These are phyloP conservation scores for Metarhizium rileyi DNA, from an alignment of 2,329 filamentous ascomycete species.

Conservation along the genomic window DNA sequence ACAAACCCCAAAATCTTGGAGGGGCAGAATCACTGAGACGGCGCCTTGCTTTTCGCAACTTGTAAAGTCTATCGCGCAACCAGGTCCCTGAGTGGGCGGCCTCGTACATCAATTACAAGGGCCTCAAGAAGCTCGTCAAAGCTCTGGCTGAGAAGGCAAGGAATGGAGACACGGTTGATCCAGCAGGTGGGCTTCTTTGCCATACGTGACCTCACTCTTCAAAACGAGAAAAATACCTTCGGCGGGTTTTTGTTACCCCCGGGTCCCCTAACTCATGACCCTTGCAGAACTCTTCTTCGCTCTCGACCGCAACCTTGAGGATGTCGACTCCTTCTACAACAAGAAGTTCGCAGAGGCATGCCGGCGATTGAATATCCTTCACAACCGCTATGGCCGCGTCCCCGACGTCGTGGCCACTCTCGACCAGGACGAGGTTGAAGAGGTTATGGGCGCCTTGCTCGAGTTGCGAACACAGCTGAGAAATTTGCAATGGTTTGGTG, in stretches of 20 bases:
- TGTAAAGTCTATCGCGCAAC: conserved; percentile 58
- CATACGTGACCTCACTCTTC: conserved; percentile 10
- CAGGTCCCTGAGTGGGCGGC: conserved; percentile 82
- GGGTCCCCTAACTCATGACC: conserved; percentile 21
- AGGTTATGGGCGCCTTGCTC: conserved; percentile 80
- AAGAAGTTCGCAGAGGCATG: conserved; percentile 83
- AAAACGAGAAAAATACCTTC: conserved; percentile 10
- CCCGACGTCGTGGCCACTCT: conserved; percentile 61
- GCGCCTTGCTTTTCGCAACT: not conserved
- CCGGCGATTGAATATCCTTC: conserved; percentile 73
- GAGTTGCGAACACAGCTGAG: conserved; percentile 80
- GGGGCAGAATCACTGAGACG: conserved; percentile 10
- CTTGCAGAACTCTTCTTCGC: conserved; percentile 86
- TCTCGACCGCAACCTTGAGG: conserved; percentile 92
- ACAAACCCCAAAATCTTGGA: not conserved
- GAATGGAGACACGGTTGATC: conserved; percentile 67
- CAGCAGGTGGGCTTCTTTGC: conserved; percentile 64
- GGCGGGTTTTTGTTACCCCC: conserved; percentile 13
- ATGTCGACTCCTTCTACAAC: conserved; percentile 95
- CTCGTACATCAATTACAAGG: conserved; percentile 82
- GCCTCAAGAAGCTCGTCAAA: conserved; percentile 92
- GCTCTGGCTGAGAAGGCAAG: conserved; percentile 56
- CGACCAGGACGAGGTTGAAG: conserved; percentile 82
- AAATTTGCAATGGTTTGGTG: conserved; percentile 95
- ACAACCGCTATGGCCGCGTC: conserved; percentile 75